These are phyloP conservation scores for Adenanthera pavonina DNA, from an alignment of 306 rosid species.

Conservation along the genomic window DNA sequence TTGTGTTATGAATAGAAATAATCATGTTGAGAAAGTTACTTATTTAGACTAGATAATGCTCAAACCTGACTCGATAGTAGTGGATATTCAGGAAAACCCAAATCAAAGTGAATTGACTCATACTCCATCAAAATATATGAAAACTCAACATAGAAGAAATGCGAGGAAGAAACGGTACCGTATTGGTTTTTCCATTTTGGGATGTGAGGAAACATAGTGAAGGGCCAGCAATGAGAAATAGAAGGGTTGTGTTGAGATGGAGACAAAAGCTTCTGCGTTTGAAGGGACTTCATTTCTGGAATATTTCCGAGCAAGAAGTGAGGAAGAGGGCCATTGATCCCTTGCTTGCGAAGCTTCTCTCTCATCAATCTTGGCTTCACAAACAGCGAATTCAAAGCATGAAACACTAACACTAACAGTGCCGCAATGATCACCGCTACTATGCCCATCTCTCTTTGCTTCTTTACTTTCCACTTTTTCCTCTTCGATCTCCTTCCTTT, in stretches of 20 bases:
- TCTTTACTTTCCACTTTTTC: no score
- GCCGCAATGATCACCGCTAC: constrained; percentile 41
- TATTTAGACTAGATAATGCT: no score
- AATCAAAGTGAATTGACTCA: neutral
- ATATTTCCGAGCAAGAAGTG: constrained; percentile 63
- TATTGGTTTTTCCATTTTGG: constrained; percentile 56
- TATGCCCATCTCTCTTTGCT: neutral
- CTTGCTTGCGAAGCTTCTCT: constrained; percentile 68
- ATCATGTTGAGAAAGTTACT: no score
- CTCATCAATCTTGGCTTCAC: constrained; percentile 54
- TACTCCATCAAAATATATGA: no score
- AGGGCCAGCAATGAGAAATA: constrained; percentile 58
- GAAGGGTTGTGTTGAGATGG: neutral
- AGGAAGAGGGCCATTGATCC: constrained; percentile 70
- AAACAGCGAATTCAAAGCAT: constrained; percentile 40
- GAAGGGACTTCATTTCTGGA: constrained; percentile 53
- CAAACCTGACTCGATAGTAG: no score
- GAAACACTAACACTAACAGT: constrained; percentile 26
- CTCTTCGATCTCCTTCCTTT: no score
- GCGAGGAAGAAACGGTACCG: constrained; percentile 40
- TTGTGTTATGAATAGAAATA: no score
- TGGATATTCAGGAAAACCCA: neutral
- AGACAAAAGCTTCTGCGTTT: constrained; percentile 20
- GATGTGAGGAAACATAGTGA: constrained; percentile 54
- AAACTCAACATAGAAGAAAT: neutral